Percentiles rank a stretch among this genome's conserved stretches.
Conservation (phyloP, 768 basidiomycete species). For the Lentinula detonsa region DNA sequence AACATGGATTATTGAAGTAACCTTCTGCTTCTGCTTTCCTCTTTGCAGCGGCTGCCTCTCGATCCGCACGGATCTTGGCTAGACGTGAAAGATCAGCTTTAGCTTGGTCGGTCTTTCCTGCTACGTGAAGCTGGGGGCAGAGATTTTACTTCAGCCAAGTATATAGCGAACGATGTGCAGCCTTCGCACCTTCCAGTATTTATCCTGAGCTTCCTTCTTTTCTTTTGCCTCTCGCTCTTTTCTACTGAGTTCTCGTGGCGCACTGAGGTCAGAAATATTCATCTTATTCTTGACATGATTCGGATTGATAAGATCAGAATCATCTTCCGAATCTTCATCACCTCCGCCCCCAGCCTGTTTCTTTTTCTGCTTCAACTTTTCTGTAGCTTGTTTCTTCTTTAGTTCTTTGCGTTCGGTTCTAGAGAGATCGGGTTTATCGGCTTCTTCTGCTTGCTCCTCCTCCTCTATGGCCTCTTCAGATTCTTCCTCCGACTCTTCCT, state of each 20-base stretch:
- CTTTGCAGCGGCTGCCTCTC: constrained; percentile 84
- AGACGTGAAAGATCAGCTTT: constrained; percentile 85
- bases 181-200: constrained; percentile 71
- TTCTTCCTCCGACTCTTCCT: constrained; percentile 31
- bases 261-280: constrained; percentile 68
- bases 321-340: constrained; percentile 52
- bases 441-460: constrained; percentile 31
- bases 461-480: constrained; percentile 38
- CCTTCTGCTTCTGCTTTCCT: constrained; percentile 87
- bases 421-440: constrained; percentile 49
- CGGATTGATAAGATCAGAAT: constrained; percentile 71
- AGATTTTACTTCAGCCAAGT: not conserved
- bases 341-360: constrained; percentile 21
- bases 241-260: constrained; percentile 55
- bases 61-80: constrained; percentile 78
- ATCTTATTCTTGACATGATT: constrained; percentile 73
- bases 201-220: constrained; percentile 83
- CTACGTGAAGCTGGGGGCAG: constrained; percentile 48
- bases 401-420: constrained; percentile 70
- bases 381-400: constrained; percentile 73
- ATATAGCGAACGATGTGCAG: not conserved
- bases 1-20: constrained; percentile 18
- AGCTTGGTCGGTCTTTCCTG: constrained; percentile 89
- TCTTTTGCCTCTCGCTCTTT: constrained; percentile 89
- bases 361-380: constrained; percentile 31